Evolutionary conservation across 306 rosid genomes (phyloP), one percentile per base, ranked within the genome.

Genomic region (Cicer judaicum): DNA sequence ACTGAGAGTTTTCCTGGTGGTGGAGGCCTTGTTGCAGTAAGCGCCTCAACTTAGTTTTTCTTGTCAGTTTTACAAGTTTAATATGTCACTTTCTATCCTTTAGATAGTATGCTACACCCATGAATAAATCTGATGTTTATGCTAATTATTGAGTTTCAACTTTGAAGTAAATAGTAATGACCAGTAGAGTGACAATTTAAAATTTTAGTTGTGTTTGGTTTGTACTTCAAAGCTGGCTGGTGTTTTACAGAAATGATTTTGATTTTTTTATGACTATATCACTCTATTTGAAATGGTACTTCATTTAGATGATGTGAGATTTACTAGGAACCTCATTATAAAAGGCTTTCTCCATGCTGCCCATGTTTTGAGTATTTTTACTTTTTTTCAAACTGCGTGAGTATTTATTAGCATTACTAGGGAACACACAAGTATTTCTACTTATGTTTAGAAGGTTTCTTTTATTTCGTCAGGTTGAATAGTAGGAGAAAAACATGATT

Each of bases 1-100:
- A 90, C 97, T 9, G 99, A 92, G 78, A 86, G 86, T 85, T 95
- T 95, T 87, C 99, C 99, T 60, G 84, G 96, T 36, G 61, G 80
- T 68, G 98, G 96, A 73, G 87, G 93, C 81, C 90, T 90, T 79
- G 53, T 90, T 81, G 91, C 99, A 18, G 99, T 92, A 83, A 81
- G 96, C 70, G 36, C 78, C 71, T 71, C 49, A 18, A 52, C 70
- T 73, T 14, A 41, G 5, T 41, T 14, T 76, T 77, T 3, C 42
- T 1, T 39, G 16, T 62, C 36, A 36, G 13, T 54, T 29, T 73
- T 74, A 63, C 29, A 67, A 74, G 36, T 64, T 70, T 19, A 47
- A 11, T 64, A 3, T 40, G 9, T 62, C 52, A 46, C 76, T 64
- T 74, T 74, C 52, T 48, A 48, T 73, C 64, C 61, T 52, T 50